Conservation (phyloP, 306 rosid species). For the Carpinus fangiana region DNA sequence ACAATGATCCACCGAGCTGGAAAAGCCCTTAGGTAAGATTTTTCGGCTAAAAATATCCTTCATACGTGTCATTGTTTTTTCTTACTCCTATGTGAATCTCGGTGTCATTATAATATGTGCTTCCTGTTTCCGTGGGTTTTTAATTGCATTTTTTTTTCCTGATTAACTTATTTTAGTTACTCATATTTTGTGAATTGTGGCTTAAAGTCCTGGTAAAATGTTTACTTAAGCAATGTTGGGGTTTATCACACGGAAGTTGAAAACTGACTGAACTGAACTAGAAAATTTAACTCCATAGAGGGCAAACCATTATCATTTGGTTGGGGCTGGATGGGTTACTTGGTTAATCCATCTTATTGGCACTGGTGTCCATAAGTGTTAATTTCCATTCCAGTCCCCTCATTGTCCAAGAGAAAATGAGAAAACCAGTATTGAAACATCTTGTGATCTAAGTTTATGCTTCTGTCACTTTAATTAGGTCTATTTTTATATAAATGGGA, state of each 20-base stretch:
- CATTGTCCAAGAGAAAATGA: background rate
- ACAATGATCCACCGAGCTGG: conserved; percentile 97
- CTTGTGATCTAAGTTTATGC: background rate
- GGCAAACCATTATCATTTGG: conserved; percentile 6
- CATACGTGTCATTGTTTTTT: background rate
- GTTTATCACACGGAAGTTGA: background rate
- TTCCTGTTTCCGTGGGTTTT: background rate
- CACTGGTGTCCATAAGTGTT: conserved; percentile 1
- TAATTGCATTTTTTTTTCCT: background rate
- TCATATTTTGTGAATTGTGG: background rate
- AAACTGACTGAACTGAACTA: background rate
- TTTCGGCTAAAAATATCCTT: background rate
- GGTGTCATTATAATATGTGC: background rate
- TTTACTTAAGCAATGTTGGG: background rate
- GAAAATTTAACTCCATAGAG: background rate
- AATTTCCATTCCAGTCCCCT: background rate
- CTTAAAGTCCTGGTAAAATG: background rate
- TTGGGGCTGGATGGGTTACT: conserved; percentile 20
- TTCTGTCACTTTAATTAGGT: background rate
- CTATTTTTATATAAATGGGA: background rate
- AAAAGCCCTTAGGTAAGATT: conserved; percentile 67
- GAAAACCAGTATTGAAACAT: background rate
- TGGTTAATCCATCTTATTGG: conserved; percentile 16
- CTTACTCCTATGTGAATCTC: background rate
- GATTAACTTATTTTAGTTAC: background rate